Conservation (phyloP, 495 filamentous ascomycete species). For the Aspergillus bridgeri region DNA sequence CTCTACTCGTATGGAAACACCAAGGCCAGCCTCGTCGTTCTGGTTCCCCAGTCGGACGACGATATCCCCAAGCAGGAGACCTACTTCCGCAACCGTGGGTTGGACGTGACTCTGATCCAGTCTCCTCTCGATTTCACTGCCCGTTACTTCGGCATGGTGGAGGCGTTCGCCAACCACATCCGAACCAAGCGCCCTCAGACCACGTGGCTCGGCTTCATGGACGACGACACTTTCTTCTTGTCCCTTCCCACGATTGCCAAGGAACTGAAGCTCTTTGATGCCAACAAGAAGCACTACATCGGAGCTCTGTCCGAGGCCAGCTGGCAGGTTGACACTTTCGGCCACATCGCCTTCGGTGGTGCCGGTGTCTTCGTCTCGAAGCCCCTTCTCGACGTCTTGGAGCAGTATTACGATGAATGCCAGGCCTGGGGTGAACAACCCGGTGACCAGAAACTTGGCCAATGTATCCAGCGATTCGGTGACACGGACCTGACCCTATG, state of each 20-base stretch:
- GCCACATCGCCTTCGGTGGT: slow-evolving; percentile 66
- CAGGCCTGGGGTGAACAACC: slow-evolving; percentile 47
- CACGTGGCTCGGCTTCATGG: slow-evolving; percentile 61
- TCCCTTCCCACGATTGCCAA: slow-evolving; percentile 52
- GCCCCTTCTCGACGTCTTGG: slow-evolving; percentile 54
- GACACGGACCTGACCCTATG: slow-evolving; percentile 55
- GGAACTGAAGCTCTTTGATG: slow-evolving; percentile 54
- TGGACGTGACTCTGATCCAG: slow-evolving; percentile 53
- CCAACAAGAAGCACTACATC: slow-evolving; percentile 52
- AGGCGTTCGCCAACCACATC: slow-evolving; percentile 51
- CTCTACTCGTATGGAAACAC: slow-evolving; percentile 50
- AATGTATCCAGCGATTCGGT: slow-evolving; percentile 58
- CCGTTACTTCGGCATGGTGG: slow-evolving; percentile 62
- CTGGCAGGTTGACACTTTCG: slow-evolving; percentile 54
- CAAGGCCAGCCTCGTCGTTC: slow-evolving; percentile 46
- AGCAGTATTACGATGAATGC: slow-evolving; percentile 52
- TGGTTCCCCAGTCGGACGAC: slow-evolving; percentile 46
- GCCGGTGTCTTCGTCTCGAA: slow-evolving; percentile 64
- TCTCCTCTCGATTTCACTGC: slow-evolving; percentile 56
- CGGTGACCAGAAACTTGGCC: slow-evolving; percentile 59
- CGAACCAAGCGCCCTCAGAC: slow-evolving; percentile 49
- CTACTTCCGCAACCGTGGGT: slow-evolving; percentile 46
- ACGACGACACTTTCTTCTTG: slow-evolving; percentile 74
- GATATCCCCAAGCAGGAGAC: slow-evolving; percentile 43
- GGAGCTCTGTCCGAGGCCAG: slow-evolving; percentile 64